Conservation (phyloP, 139 green algal species). For the Tetraselmis striata region DNA sequence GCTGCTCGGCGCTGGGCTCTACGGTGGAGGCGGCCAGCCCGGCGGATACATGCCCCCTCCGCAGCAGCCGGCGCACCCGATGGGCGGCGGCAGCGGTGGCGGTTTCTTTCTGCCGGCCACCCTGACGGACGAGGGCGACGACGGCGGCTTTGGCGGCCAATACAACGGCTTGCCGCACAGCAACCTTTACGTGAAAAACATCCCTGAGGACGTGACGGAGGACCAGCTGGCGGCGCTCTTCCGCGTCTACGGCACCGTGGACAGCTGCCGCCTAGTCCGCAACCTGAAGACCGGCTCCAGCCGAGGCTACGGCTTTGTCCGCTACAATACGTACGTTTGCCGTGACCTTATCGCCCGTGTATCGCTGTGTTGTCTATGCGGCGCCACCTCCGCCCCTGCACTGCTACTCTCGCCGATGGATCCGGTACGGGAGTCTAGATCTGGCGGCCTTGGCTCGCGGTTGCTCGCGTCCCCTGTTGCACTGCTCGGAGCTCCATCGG, state of each 20-base stretch:
- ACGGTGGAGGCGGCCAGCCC: not conserved
- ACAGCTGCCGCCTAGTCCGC: conserved; percentile 24
- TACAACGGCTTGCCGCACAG: not conserved
- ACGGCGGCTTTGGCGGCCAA: not conserved
- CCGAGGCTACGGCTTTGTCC: not conserved
- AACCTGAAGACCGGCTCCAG: conserved; percentile 15
- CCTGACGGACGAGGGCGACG: not conserved
- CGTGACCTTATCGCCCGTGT: too few relatives aligned
- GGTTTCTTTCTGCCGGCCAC: not conserved
- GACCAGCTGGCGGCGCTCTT: conserved; percentile 19
- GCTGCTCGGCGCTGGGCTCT: not conserved
- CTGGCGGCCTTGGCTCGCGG: too few relatives aligned
- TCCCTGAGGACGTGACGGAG: conserved; percentile 23
- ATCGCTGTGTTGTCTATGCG: too few relatives aligned
- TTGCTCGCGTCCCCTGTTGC: too few relatives aligned
- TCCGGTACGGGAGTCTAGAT: too few relatives aligned
- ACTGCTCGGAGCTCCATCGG: too few relatives aligned
- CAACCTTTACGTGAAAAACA: conserved; percentile 34
- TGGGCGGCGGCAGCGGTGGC: not conserved
- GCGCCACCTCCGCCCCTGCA: too few relatives aligned
- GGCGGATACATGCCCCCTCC: too few relatives aligned
- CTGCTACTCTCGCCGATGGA: too few relatives aligned
- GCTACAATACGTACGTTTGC: not conserved
- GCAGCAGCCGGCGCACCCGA: not conserved
- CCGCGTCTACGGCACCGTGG: conserved; percentile 12